Evolutionary conservation across 1,284 basidiomycete genomes (phyloP).

Genomic region (Cryptococcus depauperatus): DNA sequence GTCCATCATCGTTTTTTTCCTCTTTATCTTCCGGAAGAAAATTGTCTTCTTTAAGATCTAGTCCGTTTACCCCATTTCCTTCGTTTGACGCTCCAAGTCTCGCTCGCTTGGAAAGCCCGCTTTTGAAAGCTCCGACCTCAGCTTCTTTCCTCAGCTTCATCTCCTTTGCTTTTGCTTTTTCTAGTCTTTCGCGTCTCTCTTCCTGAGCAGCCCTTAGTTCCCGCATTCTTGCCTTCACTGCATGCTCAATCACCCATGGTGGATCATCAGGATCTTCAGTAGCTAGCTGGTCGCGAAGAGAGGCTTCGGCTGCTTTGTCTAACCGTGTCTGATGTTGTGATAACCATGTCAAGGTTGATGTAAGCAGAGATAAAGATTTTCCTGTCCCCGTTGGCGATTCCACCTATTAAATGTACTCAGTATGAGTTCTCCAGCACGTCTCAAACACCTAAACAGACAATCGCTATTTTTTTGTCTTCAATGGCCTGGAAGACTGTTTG

Average conservation of each 20-base stretch:
- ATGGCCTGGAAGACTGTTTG: slow-evolving; percentile 72
- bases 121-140: slow-evolving; percentile 15
- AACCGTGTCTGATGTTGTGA: slow-evolving; percentile 42
- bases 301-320: slow-evolving; percentile 17
- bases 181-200: slow-evolving; percentile 57
- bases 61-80: slow-evolving; percentile 50
- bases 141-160: slow-evolving; percentile 45
- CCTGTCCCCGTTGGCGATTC: slow-evolving; percentile 86
- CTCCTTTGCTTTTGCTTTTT: slow-evolving; percentile 48
- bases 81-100: slow-evolving; percentile 42
- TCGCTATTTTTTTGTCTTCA: slow-evolving; percentile 63
- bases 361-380: slow-evolving; percentile 77
- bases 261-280: slow-evolving; percentile 49
- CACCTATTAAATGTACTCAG: slow-evolving; percentile 39
- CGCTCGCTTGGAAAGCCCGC: slow-evolving; percentile 9
- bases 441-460: slow-evolving; percentile 48
- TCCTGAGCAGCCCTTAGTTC: slow-evolving; percentile 60
- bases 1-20: slow-evolving; percentile 45
- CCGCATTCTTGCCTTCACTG: slow-evolving; percentile 55
- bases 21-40: slow-evolving; percentile 57
- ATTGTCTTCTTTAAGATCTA: slow-evolving; percentile 45
- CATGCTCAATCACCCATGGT: slow-evolving; percentile 74
- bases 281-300: slow-evolving; percentile 24
- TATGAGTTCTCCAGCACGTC: too few species aligned
- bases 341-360: slow-evolving; percentile 72